phyloP scores from a whole-genome alignment of 352 stramenopile genomes.

The Phytophthora parvispora region DNA sequence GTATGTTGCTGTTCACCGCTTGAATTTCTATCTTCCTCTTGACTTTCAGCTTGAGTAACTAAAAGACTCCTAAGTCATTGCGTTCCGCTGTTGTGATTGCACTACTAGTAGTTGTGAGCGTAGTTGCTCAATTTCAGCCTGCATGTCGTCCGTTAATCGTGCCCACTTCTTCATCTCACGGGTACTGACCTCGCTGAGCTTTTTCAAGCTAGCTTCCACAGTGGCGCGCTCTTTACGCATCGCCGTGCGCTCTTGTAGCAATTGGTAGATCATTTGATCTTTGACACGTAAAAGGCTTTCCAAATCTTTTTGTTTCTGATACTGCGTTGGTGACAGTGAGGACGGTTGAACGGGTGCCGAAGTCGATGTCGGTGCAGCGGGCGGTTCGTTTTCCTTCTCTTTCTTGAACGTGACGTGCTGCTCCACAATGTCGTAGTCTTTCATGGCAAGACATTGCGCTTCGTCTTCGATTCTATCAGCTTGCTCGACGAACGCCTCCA shows the following conservation, averaged over 20 bases:
- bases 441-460: constrained; percentile 64
- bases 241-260: constrained; percentile 72
- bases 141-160: constrained; percentile 84
- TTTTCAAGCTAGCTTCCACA: constrained; percentile 64
- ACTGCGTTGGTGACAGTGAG: not conserved
- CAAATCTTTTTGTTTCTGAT: constrained; percentile 31
- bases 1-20: too few relatives aligned
- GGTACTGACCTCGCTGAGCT: constrained; percentile 77
- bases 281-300: constrained; percentile 70
- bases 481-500: constrained; percentile 52
- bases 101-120: constrained; percentile 37
- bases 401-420: not conserved
- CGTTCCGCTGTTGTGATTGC: not conserved
- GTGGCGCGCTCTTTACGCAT: constrained; percentile 62
- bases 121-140: constrained; percentile 78
- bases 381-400: constrained; percentile 25
- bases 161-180: constrained; percentile 89
- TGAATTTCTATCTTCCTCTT: too few relatives aligned
- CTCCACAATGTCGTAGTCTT: constrained; percentile 36
- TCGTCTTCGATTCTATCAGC: constrained; percentile 46
- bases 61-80: not conserved
- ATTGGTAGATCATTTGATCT: constrained; percentile 88
- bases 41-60: too few relatives aligned
- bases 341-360: constrained; percentile 48
- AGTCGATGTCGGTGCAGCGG: too few relatives aligned